Base-by-base conservation (phyloP, 345 rosid genomes). In the Gossypium raimondii region DNA sequence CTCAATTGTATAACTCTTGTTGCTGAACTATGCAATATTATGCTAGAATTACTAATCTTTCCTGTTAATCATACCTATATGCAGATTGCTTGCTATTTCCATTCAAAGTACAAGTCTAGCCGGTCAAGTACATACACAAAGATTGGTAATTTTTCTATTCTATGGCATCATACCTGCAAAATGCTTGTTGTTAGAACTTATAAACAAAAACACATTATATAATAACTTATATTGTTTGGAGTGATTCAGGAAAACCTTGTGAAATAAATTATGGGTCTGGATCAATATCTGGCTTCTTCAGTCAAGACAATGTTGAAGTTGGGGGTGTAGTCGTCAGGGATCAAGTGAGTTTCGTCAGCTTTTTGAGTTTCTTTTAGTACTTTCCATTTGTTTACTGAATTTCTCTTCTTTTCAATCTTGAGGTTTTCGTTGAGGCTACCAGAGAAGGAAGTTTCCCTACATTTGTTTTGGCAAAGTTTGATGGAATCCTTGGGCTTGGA, bases 401-500 rank as follows among this genome's bases (percentile, higher is more conserved):
- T 67, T 24, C 5, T 9, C 17, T 16, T 27, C 45, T 9, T 65
- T 27, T 9, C 38, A 67, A 45, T 43, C 29, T 66, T 45, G 77
- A 93, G 98, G 88, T 82, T 27, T 89, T 93, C 77, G 83, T 89
- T 1, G 98, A 93, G 84, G 90, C 93, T 8, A 93, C 93, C 12
- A 76, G 75, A 71, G 93, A 89, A 83, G 83, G 86, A 64, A 86
- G 93, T 79, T 83, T 88, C 51, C 63, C 63, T 24, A 45, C 82
- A 18, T 87, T 88, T 80, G 53, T 82, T 7, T 27, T 89, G 80
- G 86, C 89, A 3, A 90, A 86, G 83, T 93, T 88, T 47, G 98
- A 91, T 84, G 98, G 98, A 57, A 82, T 93, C 27, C 75, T 93
- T 2, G 98, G 98, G 16, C 92, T 93, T 44, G 98, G 98, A 2